Conservation (phyloP, 1,139 yeast species). For the Diutina catenulata region DNA sequence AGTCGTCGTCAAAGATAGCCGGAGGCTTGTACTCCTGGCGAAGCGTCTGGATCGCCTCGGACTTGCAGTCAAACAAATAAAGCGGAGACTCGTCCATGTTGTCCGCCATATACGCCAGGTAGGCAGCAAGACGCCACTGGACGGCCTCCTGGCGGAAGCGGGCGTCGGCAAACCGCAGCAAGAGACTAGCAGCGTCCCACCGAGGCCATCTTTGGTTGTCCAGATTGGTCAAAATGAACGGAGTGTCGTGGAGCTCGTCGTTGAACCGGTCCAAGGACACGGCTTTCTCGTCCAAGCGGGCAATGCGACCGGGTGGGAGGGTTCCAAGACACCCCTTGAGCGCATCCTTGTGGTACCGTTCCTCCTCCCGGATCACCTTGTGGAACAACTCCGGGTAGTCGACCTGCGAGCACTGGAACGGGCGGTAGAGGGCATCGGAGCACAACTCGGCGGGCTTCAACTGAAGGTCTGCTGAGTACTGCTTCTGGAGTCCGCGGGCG, state of each 20-base stretch:
- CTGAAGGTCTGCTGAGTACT: slow-evolving; percentile 29
- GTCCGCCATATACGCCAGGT: slow-evolving; percentile 44
- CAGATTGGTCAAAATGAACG: slow-evolving; percentile 50
- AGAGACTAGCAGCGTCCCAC: slow-evolving; percentile 47
- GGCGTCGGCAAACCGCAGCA: slow-evolving; percentile 43
- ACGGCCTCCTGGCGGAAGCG: slow-evolving; percentile 77
- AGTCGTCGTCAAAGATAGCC: slow-evolving; percentile 36
- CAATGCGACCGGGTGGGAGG: slow-evolving; percentile 16
- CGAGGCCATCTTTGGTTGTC: slow-evolving; percentile 45
- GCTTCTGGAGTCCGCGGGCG: slow-evolving; percentile 26
- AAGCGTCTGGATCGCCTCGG: slow-evolving; percentile 48
- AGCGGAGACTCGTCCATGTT: slow-evolving; percentile 77
- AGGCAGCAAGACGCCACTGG: slow-evolving; percentile 59
- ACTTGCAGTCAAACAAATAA: slow-evolving; percentile 72
- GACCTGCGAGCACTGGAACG: slow-evolving; percentile 67
- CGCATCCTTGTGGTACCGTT: slow-evolving; percentile 13
- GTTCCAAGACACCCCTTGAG: not conserved
- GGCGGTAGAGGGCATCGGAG: slow-evolving; percentile 59
- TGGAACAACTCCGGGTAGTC: slow-evolving; percentile 40
- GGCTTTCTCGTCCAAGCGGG: slow-evolving; percentile 31
- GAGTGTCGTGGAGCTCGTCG: slow-evolving; percentile 34
- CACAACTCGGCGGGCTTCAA: slow-evolving; percentile 25
- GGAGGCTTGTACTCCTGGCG: slow-evolving; percentile 47
- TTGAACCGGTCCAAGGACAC: slow-evolving; percentile 37
- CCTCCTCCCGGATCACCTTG: slow-evolving; percentile 38